These are phyloP conservation scores for Hysterangium stoloniferum DNA, from an alignment of 768 basidiomycete species.

Conservation along the genomic window DNA sequence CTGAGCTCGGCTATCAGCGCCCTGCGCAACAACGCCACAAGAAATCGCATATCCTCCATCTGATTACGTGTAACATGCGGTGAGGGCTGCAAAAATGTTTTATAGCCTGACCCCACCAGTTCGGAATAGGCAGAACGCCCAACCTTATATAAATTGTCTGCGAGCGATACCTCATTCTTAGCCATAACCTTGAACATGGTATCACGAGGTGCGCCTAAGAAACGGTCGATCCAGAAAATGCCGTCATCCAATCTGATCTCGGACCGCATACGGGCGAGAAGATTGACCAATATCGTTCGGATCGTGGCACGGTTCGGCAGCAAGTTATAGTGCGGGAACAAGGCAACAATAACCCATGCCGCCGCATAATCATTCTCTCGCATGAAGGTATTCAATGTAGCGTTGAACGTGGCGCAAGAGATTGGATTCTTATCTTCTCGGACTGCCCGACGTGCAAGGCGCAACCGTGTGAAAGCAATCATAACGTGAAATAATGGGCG, in stretches of 20 bases:
- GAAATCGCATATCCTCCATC: neutral
- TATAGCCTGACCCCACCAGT: neutral
- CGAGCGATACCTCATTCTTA: neutral
- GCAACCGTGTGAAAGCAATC: slow-evolving; percentile 2
- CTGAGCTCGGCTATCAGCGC: slow-evolving; percentile 4
- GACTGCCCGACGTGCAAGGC: neutral
- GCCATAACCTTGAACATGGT: neutral
- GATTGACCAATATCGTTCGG: neutral
- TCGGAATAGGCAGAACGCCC: neutral
- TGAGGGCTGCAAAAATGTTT: slow-evolving; percentile 4
- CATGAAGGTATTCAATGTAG: slow-evolving; percentile 2
- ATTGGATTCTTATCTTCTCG: slow-evolving; percentile 3
- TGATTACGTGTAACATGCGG: neutral
- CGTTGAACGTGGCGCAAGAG: slow-evolving; percentile 8
- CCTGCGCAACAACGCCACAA: slow-evolving; percentile 2
- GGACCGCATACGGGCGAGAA: slow-evolving; percentile 1
- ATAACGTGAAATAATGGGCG: slow-evolving; percentile 1
- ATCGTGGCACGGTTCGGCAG: neutral
- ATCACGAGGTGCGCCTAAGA: neutral
- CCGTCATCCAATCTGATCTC: neutral
- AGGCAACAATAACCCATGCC: slow-evolving; percentile 7
- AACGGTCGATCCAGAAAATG: slow-evolving; percentile 5
- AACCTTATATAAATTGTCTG: neutral
- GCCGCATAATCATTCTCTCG: slow-evolving; percentile 6
- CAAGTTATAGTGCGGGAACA: slow-evolving; percentile 3